Base-by-base conservation (phyloP, 129 eudicot genomes). In the Artemisia tridentata region DNA sequence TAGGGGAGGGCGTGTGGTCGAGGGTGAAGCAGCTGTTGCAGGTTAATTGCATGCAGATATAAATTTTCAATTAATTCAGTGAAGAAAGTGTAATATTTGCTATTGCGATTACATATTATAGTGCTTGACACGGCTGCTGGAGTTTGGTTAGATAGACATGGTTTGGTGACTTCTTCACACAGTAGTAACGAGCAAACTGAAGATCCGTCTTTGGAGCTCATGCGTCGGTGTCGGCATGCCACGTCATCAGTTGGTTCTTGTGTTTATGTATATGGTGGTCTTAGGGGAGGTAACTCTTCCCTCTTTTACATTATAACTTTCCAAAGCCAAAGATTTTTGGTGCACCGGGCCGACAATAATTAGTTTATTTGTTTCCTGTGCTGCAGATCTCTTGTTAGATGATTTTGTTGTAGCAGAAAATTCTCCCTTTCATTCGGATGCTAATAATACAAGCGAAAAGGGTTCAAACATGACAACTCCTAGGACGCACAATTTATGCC, bases 81-180 rank as follows among this genome's bases (percentile, higher is more conserved):
- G 31, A 70, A 70, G 50, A 56, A 67, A 67, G 66, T 74, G 14
- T 60, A 29, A 25, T 21, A 29, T 50, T 60, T 60, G 45, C 47
- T 23, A 68, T 59, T 31, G 19, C 49, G 81, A 5, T 69, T 23
- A 41, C 54, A 61, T 71, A 61, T 68, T 68, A 68, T 76, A 93
- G 99, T 93, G 16, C 68, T 93, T 86, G 99, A 93, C 82, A 93
- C 97, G 77, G 93, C 96, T 62, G 97, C 97, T 77, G 99, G 97
- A 76, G 89, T 84, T 67, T 93, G 99, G 99, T 78, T 87, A 48
- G 99, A 93, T 73, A 93, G 88, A 71, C 80, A 86, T 79, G 97
- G 99, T 38, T 84, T 93, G 76, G 97, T 93, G 70, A 93, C 96
- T 67, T 80, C 96, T 55, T 60, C 96, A 65, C 82, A 81, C 61